Evolutionary conservation across 169 alveolate species (phyloP).

Genomic region (Plasmodium reichenowi): DNA sequence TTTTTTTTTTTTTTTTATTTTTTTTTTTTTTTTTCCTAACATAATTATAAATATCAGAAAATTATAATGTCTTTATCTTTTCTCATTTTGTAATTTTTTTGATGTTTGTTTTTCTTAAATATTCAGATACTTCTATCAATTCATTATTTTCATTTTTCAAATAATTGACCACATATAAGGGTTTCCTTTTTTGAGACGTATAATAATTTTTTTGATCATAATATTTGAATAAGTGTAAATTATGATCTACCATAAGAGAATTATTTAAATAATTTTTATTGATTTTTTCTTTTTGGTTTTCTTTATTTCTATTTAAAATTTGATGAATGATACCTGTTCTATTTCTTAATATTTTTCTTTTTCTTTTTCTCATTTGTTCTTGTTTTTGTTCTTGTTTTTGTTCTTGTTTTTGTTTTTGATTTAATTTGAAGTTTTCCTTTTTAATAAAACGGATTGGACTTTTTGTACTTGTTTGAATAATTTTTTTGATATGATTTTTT

Average conservation of each 20-base stretch:
- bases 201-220: background rate
- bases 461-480: too few relatives aligned
- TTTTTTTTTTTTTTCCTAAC: too few relatives aligned
- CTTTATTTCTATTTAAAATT: background rate
- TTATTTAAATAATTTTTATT: background rate
- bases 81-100: constrained; percentile 2
- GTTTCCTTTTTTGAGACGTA: constrained; percentile 1
- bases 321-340: background rate
- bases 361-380: background rate
- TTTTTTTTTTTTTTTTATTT: too few relatives aligned
- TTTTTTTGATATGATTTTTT: background rate
- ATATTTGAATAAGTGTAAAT: constrained; percentile 6
- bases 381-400: too few relatives aligned
- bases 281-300: background rate
- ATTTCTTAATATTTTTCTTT: background rate
- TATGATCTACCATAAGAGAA: background rate
- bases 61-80: background rate
- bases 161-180: constrained; percentile 44
- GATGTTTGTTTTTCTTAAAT: constrained; percentile 18
- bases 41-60: too few relatives aligned
- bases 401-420: background rate
- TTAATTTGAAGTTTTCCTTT: background rate
- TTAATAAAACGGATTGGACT: too few relatives aligned
- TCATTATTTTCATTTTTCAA: constrained; percentile 42
- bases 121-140: constrained; percentile 26